phyloP scores from a whole-genome alignment of 345 rosid genomes.

The Camelina laxa region DNA sequence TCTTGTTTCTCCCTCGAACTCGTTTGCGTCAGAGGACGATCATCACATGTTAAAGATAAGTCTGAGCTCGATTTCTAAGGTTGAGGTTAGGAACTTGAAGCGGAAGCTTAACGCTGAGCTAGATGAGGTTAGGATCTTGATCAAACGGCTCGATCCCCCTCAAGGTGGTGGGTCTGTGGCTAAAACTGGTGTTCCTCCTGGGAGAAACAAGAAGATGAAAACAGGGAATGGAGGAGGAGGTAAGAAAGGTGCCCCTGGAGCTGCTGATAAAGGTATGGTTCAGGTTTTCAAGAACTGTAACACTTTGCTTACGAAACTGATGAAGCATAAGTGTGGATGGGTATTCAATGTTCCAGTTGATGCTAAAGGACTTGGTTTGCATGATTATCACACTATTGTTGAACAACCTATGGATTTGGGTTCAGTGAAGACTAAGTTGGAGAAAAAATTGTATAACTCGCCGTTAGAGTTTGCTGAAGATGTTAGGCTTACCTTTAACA shows the following conservation, averaged over 20 bases:
- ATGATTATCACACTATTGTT: slow-evolving; percentile 72
- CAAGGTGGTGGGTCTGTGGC: slow-evolving; percentile 8
- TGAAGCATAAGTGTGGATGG: slow-evolving; percentile 89
- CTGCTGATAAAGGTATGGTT: slow-evolving; percentile 45
- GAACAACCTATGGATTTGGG: slow-evolving; percentile 97
- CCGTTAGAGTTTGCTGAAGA: slow-evolving; percentile 77
- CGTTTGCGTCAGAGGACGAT: slow-evolving; percentile 37
- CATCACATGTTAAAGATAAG: slow-evolving; percentile 35
- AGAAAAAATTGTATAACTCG: slow-evolving; percentile 62
- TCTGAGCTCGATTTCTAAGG: slow-evolving; percentile 39
- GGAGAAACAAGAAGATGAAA: slow-evolving; percentile 41
- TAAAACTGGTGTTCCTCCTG: slow-evolving; percentile 15
- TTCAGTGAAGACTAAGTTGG: slow-evolving; percentile 67
- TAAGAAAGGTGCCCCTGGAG: slow-evolving; percentile 29
- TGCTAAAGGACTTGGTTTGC: slow-evolving; percentile 70
- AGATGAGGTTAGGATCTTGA: slow-evolving; percentile 42
- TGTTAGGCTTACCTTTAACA: slow-evolving; percentile 80
- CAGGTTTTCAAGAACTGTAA: slow-evolving; percentile 61
- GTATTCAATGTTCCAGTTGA: slow-evolving; percentile 84
- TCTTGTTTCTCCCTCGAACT: slow-evolving; percentile 29
- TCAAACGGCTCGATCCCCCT: slow-evolving; percentile 36
- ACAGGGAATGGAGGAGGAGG: slow-evolving; percentile 39
- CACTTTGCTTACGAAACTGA: slow-evolving; percentile 65
- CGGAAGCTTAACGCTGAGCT: slow-evolving; percentile 38
- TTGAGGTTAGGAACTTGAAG: slow-evolving; percentile 40